Evolutionary conservation across 2,329 filamentous ascomycete species (phyloP), one percentile per base, ranked within the genome.

Genomic region (Sporothrix euskadiensis): DNA sequence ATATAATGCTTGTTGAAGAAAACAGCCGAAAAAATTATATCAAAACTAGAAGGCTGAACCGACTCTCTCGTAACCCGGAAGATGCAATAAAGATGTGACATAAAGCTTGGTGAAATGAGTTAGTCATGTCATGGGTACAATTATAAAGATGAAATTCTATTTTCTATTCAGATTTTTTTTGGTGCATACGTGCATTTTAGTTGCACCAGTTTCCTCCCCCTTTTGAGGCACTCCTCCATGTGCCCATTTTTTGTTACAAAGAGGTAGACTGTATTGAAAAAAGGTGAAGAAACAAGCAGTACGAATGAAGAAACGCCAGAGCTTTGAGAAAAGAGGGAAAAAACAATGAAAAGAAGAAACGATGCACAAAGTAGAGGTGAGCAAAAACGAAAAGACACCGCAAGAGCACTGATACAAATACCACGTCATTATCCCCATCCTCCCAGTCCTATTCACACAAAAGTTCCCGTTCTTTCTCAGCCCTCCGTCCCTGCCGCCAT

Each of bases 171-270:
- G 12, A 26, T 66, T 7, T 47, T 47, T 63, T 35, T 66, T 30
- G 61, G 61, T 66, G 61, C 61, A 30, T 8, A 39, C 19, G 26
- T 22, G 65, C 65, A 68, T 68, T 68, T 68, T 68, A 30, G 47
- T 49, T 68, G 65, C 65, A 52, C 44, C 44, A 2, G 5, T 19
- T 32, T 32, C 19, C 19, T 22, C 19, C 65, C 26, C 16, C 14
- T n/a, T n/a, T 32, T 14, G 6, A 14, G 26, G 65, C 61, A 66
- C 39, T 35, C 35, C 39, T 22, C 39, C 61, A 4, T 16, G 61
- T 30, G 59, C 61, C 39, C 39, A 49, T 56, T 12, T 39, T 68
- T 68, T 68, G 47, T 12, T 68, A 52, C 26, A 52, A 26, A 12
- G 39, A 44, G 26, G 16, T 35, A 26, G 52, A 22, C 26, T 22